Base-by-base conservation (phyloP, 306 rosid genomes). In the Parietaria judaica region DNA sequence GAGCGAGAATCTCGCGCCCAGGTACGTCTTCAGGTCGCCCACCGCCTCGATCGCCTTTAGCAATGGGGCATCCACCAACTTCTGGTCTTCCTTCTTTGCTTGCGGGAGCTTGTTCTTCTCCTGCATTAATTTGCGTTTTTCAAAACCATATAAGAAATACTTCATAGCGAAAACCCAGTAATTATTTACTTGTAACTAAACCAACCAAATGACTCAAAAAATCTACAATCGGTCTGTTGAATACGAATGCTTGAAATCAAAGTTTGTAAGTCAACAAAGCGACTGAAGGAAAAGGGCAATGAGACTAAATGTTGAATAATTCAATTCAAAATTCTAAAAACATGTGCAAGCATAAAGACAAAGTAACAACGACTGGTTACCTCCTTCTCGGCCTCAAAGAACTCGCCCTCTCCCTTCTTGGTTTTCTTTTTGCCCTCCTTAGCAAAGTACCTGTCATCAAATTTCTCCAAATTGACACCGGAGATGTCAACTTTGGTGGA, bases 31-130 rank as follows among this genome's bases (percentile, higher is more conserved):
- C 74, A 87, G 74, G 3, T 84, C 90, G 3, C 84, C 66, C 47
- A 84, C 90, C 35, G 66, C 67, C 66, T 84, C 90, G 0, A 84
- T 79, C 43, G 78, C 71, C 68, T 79, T 81, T 8, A 87, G 6
- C 72, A 87, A 72, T 0, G 72, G 75, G 0, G 88, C 47, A 51
- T 84, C 90, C 61, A 87, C 81, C 0, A 72, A 47, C 68, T 87
- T 87, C 70, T 87, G 95, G 45, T 87, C 88, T 48, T 87, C 95
- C 36, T 87, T 87, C 68, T 84, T 87, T 76, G 68, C 80, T 51
- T 84, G 88, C 17, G 95, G 90, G 57, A 87, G 80, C 8, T 50
- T 78, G 14, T 65, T 79, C 61, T 81, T 87, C 69, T 83, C 95
- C 95, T 86, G 52, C 61, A 69, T 5, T 37, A 23, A 38, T 16